phyloP scores from a whole-genome alignment of 345 rosid genomes.

The Corymbia maculata region DNA sequence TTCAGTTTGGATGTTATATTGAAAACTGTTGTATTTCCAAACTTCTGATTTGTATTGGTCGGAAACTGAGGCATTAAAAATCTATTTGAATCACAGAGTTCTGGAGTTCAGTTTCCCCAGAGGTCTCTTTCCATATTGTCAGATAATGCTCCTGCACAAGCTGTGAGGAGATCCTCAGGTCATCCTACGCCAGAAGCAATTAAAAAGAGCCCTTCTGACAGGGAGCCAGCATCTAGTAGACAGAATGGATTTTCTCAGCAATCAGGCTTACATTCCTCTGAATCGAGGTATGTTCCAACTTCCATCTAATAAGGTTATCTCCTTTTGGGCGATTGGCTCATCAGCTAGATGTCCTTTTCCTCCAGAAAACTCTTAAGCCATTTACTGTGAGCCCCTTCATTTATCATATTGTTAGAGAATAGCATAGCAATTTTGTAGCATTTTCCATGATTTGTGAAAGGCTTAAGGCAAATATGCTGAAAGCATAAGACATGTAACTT shows the following conservation, averaged over 20 bases:
- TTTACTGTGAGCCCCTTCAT: not conserved
- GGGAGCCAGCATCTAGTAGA: constrained; percentile 52
- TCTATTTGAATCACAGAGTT: constrained; percentile 22
- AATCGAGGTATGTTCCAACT: constrained; percentile 45
- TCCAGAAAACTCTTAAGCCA: not conserved
- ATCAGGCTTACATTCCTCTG: constrained; percentile 40
- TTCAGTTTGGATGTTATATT: not conserved
- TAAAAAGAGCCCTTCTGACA: constrained; percentile 39
- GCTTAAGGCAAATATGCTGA: not conserved
- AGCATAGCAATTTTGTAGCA: not conserved
- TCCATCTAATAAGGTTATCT: not conserved
- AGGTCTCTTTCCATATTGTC: constrained; percentile 20
- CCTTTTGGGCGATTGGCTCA: not conserved
- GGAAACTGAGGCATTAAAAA: not conserved
- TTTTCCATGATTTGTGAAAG: not conserved
- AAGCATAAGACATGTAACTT: not conserved
- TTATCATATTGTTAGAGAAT: not conserved
- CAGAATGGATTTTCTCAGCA: constrained; percentile 32
- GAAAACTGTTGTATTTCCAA: not conserved
- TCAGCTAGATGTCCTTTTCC: not conserved
- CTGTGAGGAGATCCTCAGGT: constrained; percentile 1
- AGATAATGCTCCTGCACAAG: constrained; percentile 22
- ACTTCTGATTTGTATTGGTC: not conserved
- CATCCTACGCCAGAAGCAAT: constrained; percentile 23
- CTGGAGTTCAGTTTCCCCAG: constrained; percentile 91